phyloP scores from a whole-genome alignment of 1,284 basidiomycete genomes.

The Leccinum pachyderme region DNA sequence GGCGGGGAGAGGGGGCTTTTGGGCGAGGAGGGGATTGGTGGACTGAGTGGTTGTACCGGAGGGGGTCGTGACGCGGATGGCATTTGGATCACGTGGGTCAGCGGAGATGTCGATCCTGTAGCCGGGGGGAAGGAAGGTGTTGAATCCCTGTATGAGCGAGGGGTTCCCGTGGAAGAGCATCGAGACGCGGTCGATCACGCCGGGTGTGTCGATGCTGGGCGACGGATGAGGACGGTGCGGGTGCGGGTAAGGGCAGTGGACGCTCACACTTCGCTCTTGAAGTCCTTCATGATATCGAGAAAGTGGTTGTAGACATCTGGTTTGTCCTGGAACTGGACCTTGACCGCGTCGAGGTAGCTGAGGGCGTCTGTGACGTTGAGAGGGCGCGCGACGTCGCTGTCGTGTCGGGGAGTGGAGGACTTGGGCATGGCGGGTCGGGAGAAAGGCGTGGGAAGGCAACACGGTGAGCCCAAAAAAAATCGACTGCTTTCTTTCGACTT shows the following conservation, averaged over 20 bases:
- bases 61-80: constrained; percentile 95
- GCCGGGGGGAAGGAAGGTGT: constrained; percentile 95
- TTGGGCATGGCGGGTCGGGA: constrained; percentile 18
- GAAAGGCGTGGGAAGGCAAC: constrained; percentile 18
- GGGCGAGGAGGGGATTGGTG: constrained; percentile 38
- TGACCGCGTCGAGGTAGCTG: constrained; percentile 95
- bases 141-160: constrained; percentile 95
- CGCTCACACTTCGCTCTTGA: constrained; percentile 90
- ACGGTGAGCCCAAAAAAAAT: constrained; percentile 9
- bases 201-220: constrained; percentile 95
- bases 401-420: constrained; percentile 22
- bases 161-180: constrained; percentile 94
- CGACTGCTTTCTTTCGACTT: not conserved
- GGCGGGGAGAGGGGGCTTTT: constrained; percentile 27
- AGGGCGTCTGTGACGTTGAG: constrained; percentile 91
- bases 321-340: constrained; percentile 87
- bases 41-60: constrained; percentile 76
- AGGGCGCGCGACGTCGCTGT: constrained; percentile 41
- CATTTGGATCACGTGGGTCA: constrained; percentile 73
- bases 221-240: not conserved
- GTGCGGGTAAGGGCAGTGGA: not conserved
- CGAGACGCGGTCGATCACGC: constrained; percentile 97
- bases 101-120: constrained; percentile 93
- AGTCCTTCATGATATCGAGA: constrained; percentile 99
- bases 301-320: constrained; percentile 98